Conservation (phyloP, 257 asterid genomes). For the Rehmannia glutinosa region DNA sequence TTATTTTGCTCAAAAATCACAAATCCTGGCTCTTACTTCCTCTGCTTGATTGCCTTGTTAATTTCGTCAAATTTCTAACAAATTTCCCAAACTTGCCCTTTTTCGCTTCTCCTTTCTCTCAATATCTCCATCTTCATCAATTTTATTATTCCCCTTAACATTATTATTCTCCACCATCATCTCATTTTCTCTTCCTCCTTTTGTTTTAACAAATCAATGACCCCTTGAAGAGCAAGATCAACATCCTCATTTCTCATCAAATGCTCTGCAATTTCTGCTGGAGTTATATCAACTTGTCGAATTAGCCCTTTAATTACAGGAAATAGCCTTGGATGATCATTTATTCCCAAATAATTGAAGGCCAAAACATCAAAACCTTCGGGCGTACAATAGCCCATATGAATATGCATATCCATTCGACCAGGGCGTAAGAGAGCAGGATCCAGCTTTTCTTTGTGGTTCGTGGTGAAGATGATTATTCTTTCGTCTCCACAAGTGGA, state of each 20-base stretch:
- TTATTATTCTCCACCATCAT: not conserved
- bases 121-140: not conserved
- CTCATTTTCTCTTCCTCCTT: constrained; percentile 22
- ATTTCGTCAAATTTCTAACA: constrained; percentile 1
- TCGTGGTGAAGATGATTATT: constrained; percentile 72
- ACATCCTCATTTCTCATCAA: constrained; percentile 67
- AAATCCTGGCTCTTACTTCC: not conserved
- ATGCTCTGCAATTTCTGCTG: constrained; percentile 81
- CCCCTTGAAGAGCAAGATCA: constrained; percentile 54
- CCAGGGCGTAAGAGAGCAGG: constrained; percentile 81
- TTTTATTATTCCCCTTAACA: not conserved
- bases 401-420: constrained; percentile 82
- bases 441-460: constrained; percentile 72
- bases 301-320: constrained; percentile 41
- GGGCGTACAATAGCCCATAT: constrained; percentile 63
- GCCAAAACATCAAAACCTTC: constrained; percentile 62
- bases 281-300: constrained; percentile 39
- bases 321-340: constrained; percentile 28
- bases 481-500: constrained; percentile 78
- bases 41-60: not conserved
- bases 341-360: constrained; percentile 44
- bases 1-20: not conserved
- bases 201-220: constrained; percentile 43
- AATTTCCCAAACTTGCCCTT: constrained; percentile 12
- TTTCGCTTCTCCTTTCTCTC: constrained; percentile 11